phyloP scores from a whole-genome alignment of 768 basidiomycete genomes.

The Tylopilus plumbeoviolaceoides region DNA sequence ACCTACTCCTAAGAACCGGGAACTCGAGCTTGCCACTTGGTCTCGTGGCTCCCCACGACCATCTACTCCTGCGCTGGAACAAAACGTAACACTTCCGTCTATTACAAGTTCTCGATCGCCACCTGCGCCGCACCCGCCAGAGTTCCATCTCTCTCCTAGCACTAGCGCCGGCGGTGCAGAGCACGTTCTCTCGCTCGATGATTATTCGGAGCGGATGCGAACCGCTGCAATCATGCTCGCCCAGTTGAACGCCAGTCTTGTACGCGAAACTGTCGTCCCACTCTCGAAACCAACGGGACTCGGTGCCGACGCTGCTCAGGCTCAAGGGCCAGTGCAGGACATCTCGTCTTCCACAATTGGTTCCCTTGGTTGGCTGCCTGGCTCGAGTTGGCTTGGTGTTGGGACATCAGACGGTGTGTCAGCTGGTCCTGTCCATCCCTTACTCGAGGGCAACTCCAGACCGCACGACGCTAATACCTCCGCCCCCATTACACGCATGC shows the following conservation, averaged over 20 bases:
- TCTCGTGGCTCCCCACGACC: conserved; percentile 50
- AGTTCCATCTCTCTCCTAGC: conserved; percentile 3
- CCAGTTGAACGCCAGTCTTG: conserved; percentile 82
- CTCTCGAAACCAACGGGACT: conserved; percentile 13
- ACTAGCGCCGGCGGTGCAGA: conserved; percentile 6
- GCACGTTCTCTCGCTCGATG: conserved; percentile 74
- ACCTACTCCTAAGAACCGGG: conserved; percentile 80
- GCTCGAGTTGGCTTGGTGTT: conserved; percentile 48
- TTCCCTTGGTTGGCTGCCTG: conserved; percentile 49
- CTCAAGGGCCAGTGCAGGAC: conserved; percentile 10
- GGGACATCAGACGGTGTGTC: conserved; percentile 20
- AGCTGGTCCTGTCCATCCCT: conserved; percentile 30
- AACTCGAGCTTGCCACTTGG: conserved; percentile 85
- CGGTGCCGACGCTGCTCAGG: neutral
- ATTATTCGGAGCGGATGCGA: conserved; percentile 98
- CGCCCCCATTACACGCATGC: conserved; percentile 50
- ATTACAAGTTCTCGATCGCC: conserved; percentile 10
- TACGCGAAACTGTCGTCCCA: conserved; percentile 46
- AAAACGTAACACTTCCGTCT: conserved; percentile 26
- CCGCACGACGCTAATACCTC: conserved; percentile 26
- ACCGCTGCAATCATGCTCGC: conserved; percentile 98
- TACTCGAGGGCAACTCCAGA: conserved; percentile 24
- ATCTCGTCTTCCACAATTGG: conserved; percentile 19
- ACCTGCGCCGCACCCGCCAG: neutral
- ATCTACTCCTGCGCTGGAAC: conserved; percentile 42